A percentile compares a stretch with the other conserved stretches of the same genome.
Evolutionary conservation across 208 protist species (phyloP).

Genomic region (Naegleria lovaniensis): DNA sequence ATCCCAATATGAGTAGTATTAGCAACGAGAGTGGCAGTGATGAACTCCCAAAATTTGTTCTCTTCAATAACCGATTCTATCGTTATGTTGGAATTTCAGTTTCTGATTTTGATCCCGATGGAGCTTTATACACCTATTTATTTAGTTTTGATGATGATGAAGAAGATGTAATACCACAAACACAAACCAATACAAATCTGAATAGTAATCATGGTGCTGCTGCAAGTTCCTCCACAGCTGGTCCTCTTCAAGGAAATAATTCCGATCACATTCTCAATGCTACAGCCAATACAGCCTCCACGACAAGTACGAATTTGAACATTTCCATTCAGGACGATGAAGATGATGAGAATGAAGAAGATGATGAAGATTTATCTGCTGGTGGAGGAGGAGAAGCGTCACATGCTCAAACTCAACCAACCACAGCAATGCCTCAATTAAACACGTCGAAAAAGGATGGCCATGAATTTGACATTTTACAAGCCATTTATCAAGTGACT

Average conservation of each 20-base stretch:
- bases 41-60: neutral
- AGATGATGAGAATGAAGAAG: neutral
- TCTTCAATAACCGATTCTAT: neutral
- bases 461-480: neutral
- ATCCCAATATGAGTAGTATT: neutral
- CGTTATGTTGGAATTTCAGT: neutral
- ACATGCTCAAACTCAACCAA: too few relatives aligned
- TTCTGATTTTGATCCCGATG: neutral
- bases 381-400: neutral
- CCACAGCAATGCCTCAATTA: neutral
- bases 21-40: neutral
- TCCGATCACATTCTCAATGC: neutral
- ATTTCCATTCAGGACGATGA: neutral
- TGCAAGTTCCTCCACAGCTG: too few relatives aligned
- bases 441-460: neutral
- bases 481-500: neutral
- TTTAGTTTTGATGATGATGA: neutral
- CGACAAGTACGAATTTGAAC: neutral
- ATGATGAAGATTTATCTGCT: neutral
- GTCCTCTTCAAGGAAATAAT: too few relatives aligned
- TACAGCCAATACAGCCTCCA: neutral
- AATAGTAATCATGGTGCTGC: too few relatives aligned
- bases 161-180: neutral
- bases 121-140: slow-evolving; percentile 12
- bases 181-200: neutral